A percentile compares a stretch with the other conserved stretches of the same genome.
Evolutionary conservation across 768 basidiomycete genomes (phyloP).

Genomic region (Suillus alpinus): DNA sequence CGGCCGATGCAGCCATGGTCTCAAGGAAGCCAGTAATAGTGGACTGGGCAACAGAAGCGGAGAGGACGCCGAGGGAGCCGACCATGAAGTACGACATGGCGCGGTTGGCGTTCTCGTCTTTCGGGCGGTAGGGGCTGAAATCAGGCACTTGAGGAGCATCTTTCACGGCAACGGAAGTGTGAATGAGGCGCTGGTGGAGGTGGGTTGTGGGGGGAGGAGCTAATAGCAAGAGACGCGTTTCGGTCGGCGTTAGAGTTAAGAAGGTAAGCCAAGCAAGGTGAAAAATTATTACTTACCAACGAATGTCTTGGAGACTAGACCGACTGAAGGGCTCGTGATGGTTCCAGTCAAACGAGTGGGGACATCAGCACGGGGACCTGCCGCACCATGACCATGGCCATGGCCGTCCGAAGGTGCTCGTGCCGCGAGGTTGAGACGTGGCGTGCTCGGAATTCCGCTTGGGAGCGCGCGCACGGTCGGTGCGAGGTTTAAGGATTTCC

Average conservation of each 20-base stretch:
- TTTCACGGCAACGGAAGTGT: slow-evolving; percentile 67
- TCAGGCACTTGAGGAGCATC: slow-evolving; percentile 86
- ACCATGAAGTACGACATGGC: slow-evolving; percentile 88
- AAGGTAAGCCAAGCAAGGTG: slow-evolving; percentile 9
- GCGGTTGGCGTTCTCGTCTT: slow-evolving; percentile 64
- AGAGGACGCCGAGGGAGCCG: slow-evolving; percentile 87
- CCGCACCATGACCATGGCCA: slow-evolving; percentile 52
- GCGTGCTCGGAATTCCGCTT: slow-evolving; percentile 75
- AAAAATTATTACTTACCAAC: slow-evolving; percentile 44
- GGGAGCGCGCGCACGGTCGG: slow-evolving; percentile 80
- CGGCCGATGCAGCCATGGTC: slow-evolving; percentile 96
- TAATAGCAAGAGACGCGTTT: slow-evolving; percentile 6
- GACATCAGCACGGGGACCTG: slow-evolving; percentile 56
- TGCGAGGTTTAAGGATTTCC: slow-evolving; percentile 79
- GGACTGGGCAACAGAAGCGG: slow-evolving; percentile 93
- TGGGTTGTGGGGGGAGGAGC: slow-evolving; percentile 53
- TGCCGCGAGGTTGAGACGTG: slow-evolving; percentile 70
- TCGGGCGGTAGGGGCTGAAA: slow-evolving; percentile 76
- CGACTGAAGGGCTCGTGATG: slow-evolving; percentile 42
- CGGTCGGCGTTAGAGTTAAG: slow-evolving; percentile 14
- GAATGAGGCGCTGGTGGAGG: slow-evolving; percentile 69
- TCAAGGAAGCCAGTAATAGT: slow-evolving; percentile 90
- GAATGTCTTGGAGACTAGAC: slow-evolving; percentile 65
- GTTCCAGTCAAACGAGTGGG: slow-evolving; percentile 65
- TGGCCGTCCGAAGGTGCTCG: slow-evolving; percentile 61